Evolutionary conservation across 805 yeast genomes (phyloP).

Genomic region (Candida vartiovaarae): DNA sequence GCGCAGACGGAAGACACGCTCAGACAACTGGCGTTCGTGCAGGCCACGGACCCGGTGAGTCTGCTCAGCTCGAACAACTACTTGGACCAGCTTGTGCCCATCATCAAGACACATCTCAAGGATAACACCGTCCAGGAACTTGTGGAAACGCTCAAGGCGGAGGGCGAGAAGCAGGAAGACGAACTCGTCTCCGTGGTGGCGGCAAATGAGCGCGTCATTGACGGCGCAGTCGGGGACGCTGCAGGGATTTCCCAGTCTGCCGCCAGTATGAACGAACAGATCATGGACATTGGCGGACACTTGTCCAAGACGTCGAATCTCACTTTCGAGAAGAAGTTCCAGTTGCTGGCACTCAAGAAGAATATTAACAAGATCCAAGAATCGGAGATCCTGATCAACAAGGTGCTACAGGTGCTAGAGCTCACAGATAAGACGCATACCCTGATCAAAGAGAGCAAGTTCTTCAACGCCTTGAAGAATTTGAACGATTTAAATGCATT

Average conservation of each 20-base stretch:
- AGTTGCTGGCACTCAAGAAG: constrained; percentile 52
- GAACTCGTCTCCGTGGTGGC: constrained; percentile 60
- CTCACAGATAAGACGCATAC: constrained; percentile 82
- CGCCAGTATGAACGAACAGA: constrained; percentile 44
- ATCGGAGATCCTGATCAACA: constrained; percentile 59
- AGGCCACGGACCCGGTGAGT: constrained; percentile 20
- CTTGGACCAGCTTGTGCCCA: constrained; percentile 73
- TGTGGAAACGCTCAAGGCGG: constrained; percentile 45
- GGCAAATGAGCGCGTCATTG: constrained; percentile 48
- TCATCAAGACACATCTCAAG: constrained; percentile 56
- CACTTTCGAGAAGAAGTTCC: constrained; percentile 55
- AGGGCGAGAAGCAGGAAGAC: constrained; percentile 52
- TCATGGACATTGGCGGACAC: constrained; percentile 48
- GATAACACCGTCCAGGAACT: constrained; percentile 49
- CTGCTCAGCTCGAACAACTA: constrained; percentile 51
- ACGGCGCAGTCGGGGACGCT: constrained; percentile 54
- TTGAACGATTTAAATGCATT: constrained; percentile 66
- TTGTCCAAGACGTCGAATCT: constrained; percentile 60
- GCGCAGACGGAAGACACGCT: not conserved
- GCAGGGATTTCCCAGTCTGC: constrained; percentile 54
- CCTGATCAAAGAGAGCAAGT: constrained; percentile 63
- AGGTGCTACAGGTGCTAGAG: constrained; percentile 77
- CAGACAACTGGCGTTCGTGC: constrained; percentile 14
- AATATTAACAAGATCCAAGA: constrained; percentile 62
- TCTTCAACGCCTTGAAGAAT: constrained; percentile 80